Conservation (phyloP, 2,329 filamentous ascomycete genomes). For the Xylogone sp. region DNA sequence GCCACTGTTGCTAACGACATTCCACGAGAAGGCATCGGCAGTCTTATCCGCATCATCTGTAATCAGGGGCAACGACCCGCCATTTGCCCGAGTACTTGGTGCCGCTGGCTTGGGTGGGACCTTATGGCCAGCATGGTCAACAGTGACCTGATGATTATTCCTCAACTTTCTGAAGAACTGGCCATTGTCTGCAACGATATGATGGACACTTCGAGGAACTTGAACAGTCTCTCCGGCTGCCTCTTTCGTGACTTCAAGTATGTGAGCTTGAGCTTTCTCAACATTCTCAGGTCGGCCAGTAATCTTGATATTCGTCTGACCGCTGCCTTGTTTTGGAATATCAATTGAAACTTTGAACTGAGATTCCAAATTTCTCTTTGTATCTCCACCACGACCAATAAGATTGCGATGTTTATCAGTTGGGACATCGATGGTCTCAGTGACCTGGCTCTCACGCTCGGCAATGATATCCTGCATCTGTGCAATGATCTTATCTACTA, state of each 20-base stretch:
- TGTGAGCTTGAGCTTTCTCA: conserved; percentile 81
- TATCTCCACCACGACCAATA: conserved; percentile 89
- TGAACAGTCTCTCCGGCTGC: conserved; percentile 85
- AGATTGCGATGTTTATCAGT: conserved; percentile 86
- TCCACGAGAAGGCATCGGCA: conserved; percentile 76
- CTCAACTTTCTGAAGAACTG: conserved; percentile 89
- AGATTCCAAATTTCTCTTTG: conserved; percentile 78
- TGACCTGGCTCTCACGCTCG: conserved; percentile 80
- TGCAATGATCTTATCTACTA: conserved; percentile 86
- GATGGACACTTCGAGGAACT: conserved; percentile 79
- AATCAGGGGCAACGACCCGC: conserved; percentile 76
- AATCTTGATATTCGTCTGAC: conserved; percentile 81
- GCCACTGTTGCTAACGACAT: conserved; percentile 62
- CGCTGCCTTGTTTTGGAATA: conserved; percentile 84
- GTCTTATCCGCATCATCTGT: conserved; percentile 72
- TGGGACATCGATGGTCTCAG: conserved; percentile 75
- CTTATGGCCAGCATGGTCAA: conserved; percentile 83
- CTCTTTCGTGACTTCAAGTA: conserved; percentile 73
- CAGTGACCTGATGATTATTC: conserved; percentile 81
- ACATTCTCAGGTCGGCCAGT: conserved; percentile 75
- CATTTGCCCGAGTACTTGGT: conserved; percentile 50
- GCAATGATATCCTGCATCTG: conserved; percentile 77
- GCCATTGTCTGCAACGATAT: conserved; percentile 81
- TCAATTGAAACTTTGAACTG: conserved; percentile 86
- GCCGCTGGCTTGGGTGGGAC: conserved; percentile 65